Percentiles rank a stretch among this genome's conserved stretches.
phyloP scores from a whole-genome alignment of 2,329 filamentous ascomycete genomes.

The Diaporthe citri region DNA sequence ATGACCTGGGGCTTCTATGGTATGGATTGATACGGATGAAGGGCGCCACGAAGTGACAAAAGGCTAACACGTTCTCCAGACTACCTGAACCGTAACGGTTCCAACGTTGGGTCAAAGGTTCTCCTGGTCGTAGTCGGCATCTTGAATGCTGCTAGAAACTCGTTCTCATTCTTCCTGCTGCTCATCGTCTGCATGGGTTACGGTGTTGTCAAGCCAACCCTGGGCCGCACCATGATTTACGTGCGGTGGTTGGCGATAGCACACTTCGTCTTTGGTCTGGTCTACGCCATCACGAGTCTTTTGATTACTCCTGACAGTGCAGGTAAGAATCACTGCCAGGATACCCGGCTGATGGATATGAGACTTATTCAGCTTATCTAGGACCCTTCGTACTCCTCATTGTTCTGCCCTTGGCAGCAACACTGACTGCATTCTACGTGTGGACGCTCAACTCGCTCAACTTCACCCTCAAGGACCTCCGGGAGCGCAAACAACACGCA shows the following conservation, averaged over 20 bases:
- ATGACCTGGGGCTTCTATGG: slow-evolving; percentile 99
- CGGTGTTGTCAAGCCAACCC: slow-evolving; percentile 92
- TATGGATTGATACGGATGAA: slow-evolving; percentile 51
- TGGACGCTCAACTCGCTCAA: slow-evolving; percentile 98
- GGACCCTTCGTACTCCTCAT: slow-evolving; percentile 93
- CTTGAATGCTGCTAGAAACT: slow-evolving; percentile 93
- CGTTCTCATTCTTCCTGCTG: slow-evolving; percentile 97
- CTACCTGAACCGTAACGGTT: slow-evolving; percentile 90
- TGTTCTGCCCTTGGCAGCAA: slow-evolving; percentile 90
- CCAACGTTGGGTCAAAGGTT: slow-evolving; percentile 84
- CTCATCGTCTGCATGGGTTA: slow-evolving; percentile 99
- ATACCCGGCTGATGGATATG: neutral
- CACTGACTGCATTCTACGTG: slow-evolving; percentile 96
- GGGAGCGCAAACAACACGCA: slow-evolving; percentile 90
- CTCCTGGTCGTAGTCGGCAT: slow-evolving; percentile 93
- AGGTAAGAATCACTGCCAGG: slow-evolving; percentile 56
- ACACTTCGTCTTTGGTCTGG: slow-evolving; percentile 94
- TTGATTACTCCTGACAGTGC: slow-evolving; percentile 90
- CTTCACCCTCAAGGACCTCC: slow-evolving; percentile 94
- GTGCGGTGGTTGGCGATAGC: slow-evolving; percentile 91
- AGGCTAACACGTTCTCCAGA: slow-evolving; percentile 63
- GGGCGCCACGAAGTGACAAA: neutral
- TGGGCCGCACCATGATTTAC: slow-evolving; percentile 94
- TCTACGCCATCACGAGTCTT: slow-evolving; percentile 92
- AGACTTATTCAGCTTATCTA: slow-evolving; percentile 44